These are phyloP conservation scores for Pseudovirgaria hyperparasitica DNA, from an alignment of 2,329 filamentous ascomycete species.

Conservation along the genomic window DNA sequence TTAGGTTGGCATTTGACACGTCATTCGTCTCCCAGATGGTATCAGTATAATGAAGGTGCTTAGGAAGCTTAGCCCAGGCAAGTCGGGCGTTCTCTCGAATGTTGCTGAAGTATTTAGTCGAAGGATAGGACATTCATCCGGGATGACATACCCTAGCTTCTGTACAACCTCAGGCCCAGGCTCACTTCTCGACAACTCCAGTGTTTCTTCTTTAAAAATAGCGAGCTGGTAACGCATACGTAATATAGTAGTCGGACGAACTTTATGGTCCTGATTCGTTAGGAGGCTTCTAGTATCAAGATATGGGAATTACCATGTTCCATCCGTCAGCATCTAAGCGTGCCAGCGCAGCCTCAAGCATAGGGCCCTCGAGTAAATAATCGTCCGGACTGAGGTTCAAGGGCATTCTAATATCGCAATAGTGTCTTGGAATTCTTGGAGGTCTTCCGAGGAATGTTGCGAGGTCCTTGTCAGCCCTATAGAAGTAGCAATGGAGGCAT, in stretches of 20 bases:
- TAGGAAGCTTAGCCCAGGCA: constrained; percentile 16
- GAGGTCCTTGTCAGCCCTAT: constrained; percentile 35
- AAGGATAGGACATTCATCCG: no score
- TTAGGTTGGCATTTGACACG: no score
- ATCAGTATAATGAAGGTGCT: constrained; percentile 21
- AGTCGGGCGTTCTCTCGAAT: constrained; percentile 15
- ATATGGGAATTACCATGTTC: no score
- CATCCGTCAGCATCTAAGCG: constrained; percentile 38
- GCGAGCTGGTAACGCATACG: constrained; percentile 15
- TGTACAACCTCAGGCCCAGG: constrained; percentile 15
- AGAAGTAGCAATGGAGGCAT: constrained; percentile 17
- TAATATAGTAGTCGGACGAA: constrained; percentile 15
- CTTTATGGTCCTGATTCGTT: constrained; percentile 16
- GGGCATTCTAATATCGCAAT: constrained; percentile 40
- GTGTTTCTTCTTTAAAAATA: constrained; percentile 17
- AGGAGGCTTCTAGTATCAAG: no score
- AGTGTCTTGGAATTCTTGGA: constrained; percentile 39
- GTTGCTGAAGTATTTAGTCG: constrained; percentile 7
- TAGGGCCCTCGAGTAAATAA: constrained; percentile 31
- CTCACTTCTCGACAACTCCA: constrained; percentile 20
- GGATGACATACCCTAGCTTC: constrained; percentile 16
- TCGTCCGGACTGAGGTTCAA: constrained; percentile 41
- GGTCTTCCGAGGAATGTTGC: constrained; percentile 43
- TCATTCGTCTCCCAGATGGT: no score
- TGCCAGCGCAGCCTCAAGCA: constrained; percentile 25